phyloP scores from a whole-genome alignment of 2,329 filamentous ascomycete genomes.

The Exophiala spinifera region DNA sequence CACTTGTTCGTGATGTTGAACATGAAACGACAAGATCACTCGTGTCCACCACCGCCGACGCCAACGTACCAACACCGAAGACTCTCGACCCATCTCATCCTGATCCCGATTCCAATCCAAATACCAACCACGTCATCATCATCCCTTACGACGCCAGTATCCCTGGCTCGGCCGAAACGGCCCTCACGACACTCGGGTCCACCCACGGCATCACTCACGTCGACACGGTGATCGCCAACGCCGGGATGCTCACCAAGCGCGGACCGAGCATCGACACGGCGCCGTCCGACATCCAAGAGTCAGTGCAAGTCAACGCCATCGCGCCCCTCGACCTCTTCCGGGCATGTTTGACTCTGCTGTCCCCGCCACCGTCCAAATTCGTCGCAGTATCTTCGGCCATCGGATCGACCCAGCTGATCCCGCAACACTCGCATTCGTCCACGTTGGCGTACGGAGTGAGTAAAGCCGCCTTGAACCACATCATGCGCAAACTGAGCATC shows the following conservation, averaged over 20 bases:
- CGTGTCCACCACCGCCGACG: not conserved
- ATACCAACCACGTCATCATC: slow-evolving; percentile 19
- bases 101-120: no score
- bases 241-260: slow-evolving; percentile 53
- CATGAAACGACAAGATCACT: slow-evolving; percentile 28
- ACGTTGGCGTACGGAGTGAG: slow-evolving; percentile 7
- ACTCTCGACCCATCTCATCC: not conserved
- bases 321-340: slow-evolving; percentile 34
- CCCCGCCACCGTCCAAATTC: slow-evolving; percentile 20
- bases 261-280: slow-evolving; percentile 47
- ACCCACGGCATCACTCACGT: slow-evolving; percentile 41
- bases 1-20: slow-evolving; percentile 16
- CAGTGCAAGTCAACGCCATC: slow-evolving; percentile 35
- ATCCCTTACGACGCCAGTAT: slow-evolving; percentile 29
- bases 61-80: no score
- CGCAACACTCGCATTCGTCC: not conserved
- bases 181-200: slow-evolving; percentile 33
- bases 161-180: slow-evolving; percentile 29
- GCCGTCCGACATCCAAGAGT: slow-evolving; percentile 21
- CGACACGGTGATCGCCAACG: slow-evolving; percentile 55
- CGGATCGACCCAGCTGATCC: slow-evolving; percentile 4
- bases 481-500: slow-evolving; percentile 4
- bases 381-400: slow-evolving; percentile 27
- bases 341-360: slow-evolving; percentile 26
- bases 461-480: slow-evolving; percentile 11